A percentile compares a stretch with the other conserved stretches of the same genome.
Conservation (phyloP, 2,329 filamentous ascomycete species). For the Cercospora janseana region DNA sequence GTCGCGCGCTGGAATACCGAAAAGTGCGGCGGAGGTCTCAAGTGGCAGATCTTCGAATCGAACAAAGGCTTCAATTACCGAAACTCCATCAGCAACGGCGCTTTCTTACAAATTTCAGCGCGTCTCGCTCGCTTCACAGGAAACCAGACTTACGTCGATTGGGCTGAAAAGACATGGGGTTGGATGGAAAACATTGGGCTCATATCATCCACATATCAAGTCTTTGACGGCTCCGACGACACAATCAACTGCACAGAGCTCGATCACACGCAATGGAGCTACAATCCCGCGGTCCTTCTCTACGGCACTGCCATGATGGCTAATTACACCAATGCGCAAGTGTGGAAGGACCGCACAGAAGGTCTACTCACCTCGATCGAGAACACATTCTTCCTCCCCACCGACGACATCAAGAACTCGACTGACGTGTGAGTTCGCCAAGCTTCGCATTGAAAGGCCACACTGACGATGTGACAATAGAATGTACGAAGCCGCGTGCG, state of each 20-base stretch:
- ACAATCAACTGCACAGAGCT: constrained; percentile 51
- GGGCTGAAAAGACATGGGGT: constrained; percentile 67
- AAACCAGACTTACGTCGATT: constrained; percentile 73
- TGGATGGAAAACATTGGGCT: constrained; percentile 52
- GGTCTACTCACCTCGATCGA: constrained; percentile 57
- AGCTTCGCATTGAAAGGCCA: no score
- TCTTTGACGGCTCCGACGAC: constrained; percentile 57
- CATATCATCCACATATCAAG: constrained; percentile 50
- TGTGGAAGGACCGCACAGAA: constrained; percentile 59
- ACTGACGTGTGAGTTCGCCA: constrained; percentile 49
- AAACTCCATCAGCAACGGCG: constrained; percentile 59
- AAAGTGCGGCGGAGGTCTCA: constrained; percentile 69
- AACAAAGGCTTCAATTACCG: constrained; percentile 65
- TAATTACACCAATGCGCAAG: constrained; percentile 47
- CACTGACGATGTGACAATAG: constrained; percentile 21
- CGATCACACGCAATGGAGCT: constrained; percentile 57
- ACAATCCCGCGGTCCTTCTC: constrained; percentile 57
- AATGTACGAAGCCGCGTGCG: constrained; percentile 67
- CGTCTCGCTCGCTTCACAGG: constrained; percentile 75
- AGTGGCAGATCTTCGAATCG: constrained; percentile 82
- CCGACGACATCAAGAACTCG: constrained; percentile 39
- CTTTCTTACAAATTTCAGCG: constrained; percentile 59
- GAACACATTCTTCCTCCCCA: constrained; percentile 55
- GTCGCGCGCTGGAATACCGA: constrained; percentile 65
- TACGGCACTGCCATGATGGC: constrained; percentile 58